Evolutionary conservation across 257 asterid species (phyloP).

Genomic region (Gentiana straminea): DNA sequence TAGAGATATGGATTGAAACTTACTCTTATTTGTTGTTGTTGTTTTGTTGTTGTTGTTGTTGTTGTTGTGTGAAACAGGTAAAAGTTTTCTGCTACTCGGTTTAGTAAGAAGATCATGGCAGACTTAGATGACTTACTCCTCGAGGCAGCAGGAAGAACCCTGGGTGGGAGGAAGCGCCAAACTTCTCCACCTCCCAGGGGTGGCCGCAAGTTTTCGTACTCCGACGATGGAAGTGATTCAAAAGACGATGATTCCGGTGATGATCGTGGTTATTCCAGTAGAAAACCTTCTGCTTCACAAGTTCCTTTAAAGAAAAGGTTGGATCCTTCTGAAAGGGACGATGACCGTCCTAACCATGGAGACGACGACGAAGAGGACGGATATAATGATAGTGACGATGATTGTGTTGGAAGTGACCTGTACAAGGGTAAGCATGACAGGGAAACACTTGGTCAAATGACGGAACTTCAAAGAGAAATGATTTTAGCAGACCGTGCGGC

Average conservation of each 20-base stretch:
- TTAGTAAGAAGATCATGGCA: slow-evolving; percentile 37
- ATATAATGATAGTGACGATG: slow-evolving; percentile 64
- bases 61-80: not conserved
- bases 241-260: slow-evolving; percentile 81
- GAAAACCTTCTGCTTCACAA: slow-evolving; percentile 72
- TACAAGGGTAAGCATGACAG: slow-evolving; percentile 87
- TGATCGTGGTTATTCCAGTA: slow-evolving; percentile 56
- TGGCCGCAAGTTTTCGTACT: slow-evolving; percentile 46
- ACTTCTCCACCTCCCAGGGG: slow-evolving; percentile 67
- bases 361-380: slow-evolving; percentile 49
- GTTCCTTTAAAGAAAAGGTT: slow-evolving; percentile 90
- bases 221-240: slow-evolving; percentile 82
- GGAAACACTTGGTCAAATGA: slow-evolving; percentile 70
- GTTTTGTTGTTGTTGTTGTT: too few relatives aligned
- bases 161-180: slow-evolving; percentile 52
- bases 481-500: slow-evolving; percentile 80
- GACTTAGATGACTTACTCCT: slow-evolving; percentile 79
- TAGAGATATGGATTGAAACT: not conserved
- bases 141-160: slow-evolving; percentile 90
- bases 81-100: slow-evolving; percentile 5
- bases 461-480: slow-evolving; percentile 87
- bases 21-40: not conserved
- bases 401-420: slow-evolving; percentile 92
- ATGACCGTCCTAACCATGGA: slow-evolving; percentile 49
- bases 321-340: slow-evolving; percentile 69